Base-by-base conservation (phyloP, 495 filamentous ascomycete genomes). In the Penicillium fimorum region DNA sequence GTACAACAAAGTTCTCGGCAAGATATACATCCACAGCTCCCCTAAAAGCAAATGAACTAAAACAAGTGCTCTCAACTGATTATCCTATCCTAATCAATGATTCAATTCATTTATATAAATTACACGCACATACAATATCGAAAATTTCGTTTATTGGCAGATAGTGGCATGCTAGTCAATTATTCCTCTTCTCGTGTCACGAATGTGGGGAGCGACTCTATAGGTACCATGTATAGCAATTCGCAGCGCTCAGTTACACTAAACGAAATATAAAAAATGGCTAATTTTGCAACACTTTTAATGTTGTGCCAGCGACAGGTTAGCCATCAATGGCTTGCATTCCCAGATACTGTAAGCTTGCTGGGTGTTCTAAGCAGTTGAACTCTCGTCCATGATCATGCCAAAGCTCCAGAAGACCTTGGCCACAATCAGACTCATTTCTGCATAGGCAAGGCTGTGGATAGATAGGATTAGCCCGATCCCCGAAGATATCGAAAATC, bases 381-480 rank as follows among this genome's bases (percentile, higher is more conserved):
- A 63, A 18, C 66, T 67, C 4, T 71, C 59, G 0, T 62, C 58
- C 2, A 77, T 58, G 40, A 66, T 63, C 30, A 85, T 61, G 43
- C 85, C 79, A 62, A 84, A 84, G 33, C 66, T 72, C 71, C 72
- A 85, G 1, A 86, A 46, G 13, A 84, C 43, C 30, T 76, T 79
- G 4, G 81, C 73, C 6, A 80, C 55, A 20, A 80, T 75, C 2
- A 84, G 54, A 2, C 78, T 69, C 70, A 82, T 77, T 59, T 84
- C 82, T 1, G 70, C 74, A 58, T 76, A 79, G 0, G 79, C 82
- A 25, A 86, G 70, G 48, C 72, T 75, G 29, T 24, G 18, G 15
- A 42, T 30, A 18, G 25, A 25, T 45, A 41, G n/a, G 48, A n/a
- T 46, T 11, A 2, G 22, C 53, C 29, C 53, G 29, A 10, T 24